Evolutionary conservation across 2,329 filamentous ascomycete species (phyloP), one percentile per base, ranked within the genome.

Genomic region (Neofusicoccum cordaticola): DNA sequence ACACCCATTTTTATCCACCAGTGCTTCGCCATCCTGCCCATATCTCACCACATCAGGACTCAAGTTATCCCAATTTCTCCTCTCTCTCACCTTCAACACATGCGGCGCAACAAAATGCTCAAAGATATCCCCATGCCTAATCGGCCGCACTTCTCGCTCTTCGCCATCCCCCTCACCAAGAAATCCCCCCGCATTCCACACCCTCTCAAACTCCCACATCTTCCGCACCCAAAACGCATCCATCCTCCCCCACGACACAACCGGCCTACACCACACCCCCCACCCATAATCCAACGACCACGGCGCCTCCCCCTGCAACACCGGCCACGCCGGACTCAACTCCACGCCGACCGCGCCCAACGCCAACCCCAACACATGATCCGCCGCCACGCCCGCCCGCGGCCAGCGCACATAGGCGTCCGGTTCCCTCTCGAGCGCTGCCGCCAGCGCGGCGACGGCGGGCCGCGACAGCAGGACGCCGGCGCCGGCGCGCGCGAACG

Each of bases 401-500:
- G 76, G 75, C 60, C 75, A 73, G 3, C 75, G 68, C 13, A 12
- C 74, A 68, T 77, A 79, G 19, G n/a, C 6, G 11, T 42, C 51
- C 9, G 31, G 7, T 4, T 58, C 22, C 2, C 2, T 63, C 12
- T 69, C 71, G 19, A 73, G 72, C 35, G 73, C 71, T 53, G 71
- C 69, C 15, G 68, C 68, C 15, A 78, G 70, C 56, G 72, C 75
- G n/a, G 71, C 68, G 66, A 81, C 72, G 1, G 80, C 80, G 0
- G 77, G 71, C 37, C 75, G 74, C 5, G 84, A 86, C 31, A 86
- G 69, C 35, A 83, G 74, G 67, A 86, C 83, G 4, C 83, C 83
- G 4, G 79, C 82, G 0, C 84, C 84, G 12, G 83, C 83, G 64
- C 85, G 81, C 0, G 80, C 83, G 69, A 85, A 86, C n/a, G 83